Base-by-base conservation (phyloP, 2,329 filamentous ascomycete genomes). In the Fusarium palustre region DNA sequence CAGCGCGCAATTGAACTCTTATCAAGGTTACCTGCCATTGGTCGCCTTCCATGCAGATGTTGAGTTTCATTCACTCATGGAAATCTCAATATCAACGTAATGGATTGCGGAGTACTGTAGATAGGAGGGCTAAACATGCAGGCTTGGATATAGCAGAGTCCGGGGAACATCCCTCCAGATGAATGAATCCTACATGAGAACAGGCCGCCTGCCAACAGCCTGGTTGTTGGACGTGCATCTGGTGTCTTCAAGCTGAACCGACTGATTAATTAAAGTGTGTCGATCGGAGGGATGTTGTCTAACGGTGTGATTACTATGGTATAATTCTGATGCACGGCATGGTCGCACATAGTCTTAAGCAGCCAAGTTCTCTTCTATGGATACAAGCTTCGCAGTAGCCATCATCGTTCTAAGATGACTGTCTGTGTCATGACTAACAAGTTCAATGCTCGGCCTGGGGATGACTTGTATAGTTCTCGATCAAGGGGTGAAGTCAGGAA, bases 41-140 rank as follows among this genome's bases (percentile, higher is more conserved):
- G 56, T 33, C n/a, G 22, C 33, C 47, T 57, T 59, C 33, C n/a
- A 62, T 43, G 34, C 56, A 54, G 38, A 46, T 22, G 38, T 30
- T 30, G 42, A 56, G 36, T 64, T 68, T 42, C 55, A 30, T 57
- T 55, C 54, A 49, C 68, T 62, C 68, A 70, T 71, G 46, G 46
- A 71, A 70, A 66, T 45, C 22, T 20, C 59, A 63, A 71, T 36
- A 49, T 38, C 49, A 47, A 71, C 68, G 64, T 71, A 69, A 70
- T 66, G 49, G 39, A 69, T 65, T 65, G 54, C 55, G 36, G 54
- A 65, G 54, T 20, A 64, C 50, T 25, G 64, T 43, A 65, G 41
- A 42, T 53, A 55, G 39, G 48, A 39, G 24, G 41, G 28, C 33
- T n/a, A 9, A 28, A 49, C 31, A 39, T 42, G 24, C 36, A 64